Percentiles rank a stretch among this genome's conserved stretches.
Evolutionary conservation across 2,329 filamentous ascomycete genomes (phyloP).

Genomic region (Fusarium tanahbumbuense): DNA sequence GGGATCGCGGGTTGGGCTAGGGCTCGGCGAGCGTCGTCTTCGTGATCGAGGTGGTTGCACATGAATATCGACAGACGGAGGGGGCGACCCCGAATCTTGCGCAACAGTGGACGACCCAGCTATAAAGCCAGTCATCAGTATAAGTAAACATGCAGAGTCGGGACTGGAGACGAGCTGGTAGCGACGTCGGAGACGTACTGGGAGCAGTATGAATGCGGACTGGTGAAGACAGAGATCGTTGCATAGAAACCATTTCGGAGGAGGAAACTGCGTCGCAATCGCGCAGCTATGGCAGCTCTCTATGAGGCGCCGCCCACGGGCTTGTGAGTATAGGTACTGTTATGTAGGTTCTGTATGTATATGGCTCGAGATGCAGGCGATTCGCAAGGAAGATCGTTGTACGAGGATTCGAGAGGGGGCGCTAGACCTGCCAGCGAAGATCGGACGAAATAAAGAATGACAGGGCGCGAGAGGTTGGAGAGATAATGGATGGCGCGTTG

Average conservation of each 20-base stretch:
- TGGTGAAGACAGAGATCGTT: constrained; percentile 71
- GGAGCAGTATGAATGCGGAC: constrained; percentile 68
- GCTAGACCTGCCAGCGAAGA: constrained; percentile 40
- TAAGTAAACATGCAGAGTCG: constrained; percentile 13
- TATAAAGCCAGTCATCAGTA: constrained; percentile 48
- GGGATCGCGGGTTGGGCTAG: constrained; percentile 59
- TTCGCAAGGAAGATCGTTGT: constrained; percentile 25
- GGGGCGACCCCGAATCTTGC: constrained; percentile 63
- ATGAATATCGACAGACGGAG: constrained; percentile 65
- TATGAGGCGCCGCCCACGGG: constrained; percentile 43
- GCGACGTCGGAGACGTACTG: constrained; percentile 62
- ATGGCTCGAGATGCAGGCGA: constrained; percentile 17
- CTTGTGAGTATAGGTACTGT: constrained; percentile 29
- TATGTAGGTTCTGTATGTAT: background rate
- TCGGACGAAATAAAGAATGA: constrained; percentile 32
- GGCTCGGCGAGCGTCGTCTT: constrained; percentile 66
- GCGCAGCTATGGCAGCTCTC: constrained; percentile 52
- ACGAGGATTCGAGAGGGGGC: constrained; percentile 18
- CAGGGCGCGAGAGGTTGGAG: constrained; percentile 29
- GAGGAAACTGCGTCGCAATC: constrained; percentile 46
- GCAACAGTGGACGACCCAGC: constrained; percentile 50
- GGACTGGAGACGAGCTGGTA: constrained; percentile 16
- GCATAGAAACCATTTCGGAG: constrained; percentile 71
- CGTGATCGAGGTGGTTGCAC: constrained; percentile 62
- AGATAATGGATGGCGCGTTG: constrained; percentile 33